Conservation (phyloP, 2,329 filamentous ascomycete species). For the Fusarium succisae region DNA sequence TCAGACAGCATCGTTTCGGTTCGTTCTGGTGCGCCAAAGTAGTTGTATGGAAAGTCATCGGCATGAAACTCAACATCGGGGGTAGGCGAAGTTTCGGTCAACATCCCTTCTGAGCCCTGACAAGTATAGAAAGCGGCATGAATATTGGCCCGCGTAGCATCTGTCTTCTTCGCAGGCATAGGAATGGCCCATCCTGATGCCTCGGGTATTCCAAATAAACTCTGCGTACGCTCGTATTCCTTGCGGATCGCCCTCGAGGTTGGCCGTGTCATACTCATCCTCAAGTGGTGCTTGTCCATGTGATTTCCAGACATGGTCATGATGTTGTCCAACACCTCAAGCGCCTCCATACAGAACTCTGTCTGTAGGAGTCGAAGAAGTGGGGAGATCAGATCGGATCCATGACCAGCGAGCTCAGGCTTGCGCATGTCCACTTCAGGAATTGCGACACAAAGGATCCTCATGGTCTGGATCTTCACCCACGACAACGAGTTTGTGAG, state of each 20-base stretch:
- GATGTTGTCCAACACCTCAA: conserved; percentile 92
- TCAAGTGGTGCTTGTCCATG: conserved; percentile 91
- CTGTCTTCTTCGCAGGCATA: conserved; percentile 88
- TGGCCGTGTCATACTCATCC: conserved; percentile 97
- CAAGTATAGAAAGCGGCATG: conserved; percentile 97
- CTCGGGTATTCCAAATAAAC: conserved; percentile 95
- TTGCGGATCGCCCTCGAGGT: conserved; percentile 88
- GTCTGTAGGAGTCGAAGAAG: conserved; percentile 89
- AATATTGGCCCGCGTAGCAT: conserved; percentile 87
- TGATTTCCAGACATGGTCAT: conserved; percentile 93
- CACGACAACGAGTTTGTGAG: conserved; percentile 88
- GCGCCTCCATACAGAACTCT: conserved; percentile 90
- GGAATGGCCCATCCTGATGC: conserved; percentile 96
- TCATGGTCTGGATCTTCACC: conserved; percentile 94
- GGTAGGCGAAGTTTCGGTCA: conserved; percentile 71
- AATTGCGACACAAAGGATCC: conserved; percentile 84
- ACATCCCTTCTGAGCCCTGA: conserved; percentile 70
- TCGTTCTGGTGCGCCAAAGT: conserved; percentile 76
- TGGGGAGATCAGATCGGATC: conserved; percentile 94
- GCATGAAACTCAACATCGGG: conserved; percentile 92
- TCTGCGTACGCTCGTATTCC: conserved; percentile 93
- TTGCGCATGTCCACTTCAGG: conserved; percentile 94
- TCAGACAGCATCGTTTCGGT: conserved; percentile 95
- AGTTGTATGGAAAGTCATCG: conserved; percentile 86
- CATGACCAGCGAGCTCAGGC: conserved; percentile 87